Evolutionary conservation across 2,329 filamentous ascomycete species (phyloP).

Genomic region (Penicillium sp.): DNA sequence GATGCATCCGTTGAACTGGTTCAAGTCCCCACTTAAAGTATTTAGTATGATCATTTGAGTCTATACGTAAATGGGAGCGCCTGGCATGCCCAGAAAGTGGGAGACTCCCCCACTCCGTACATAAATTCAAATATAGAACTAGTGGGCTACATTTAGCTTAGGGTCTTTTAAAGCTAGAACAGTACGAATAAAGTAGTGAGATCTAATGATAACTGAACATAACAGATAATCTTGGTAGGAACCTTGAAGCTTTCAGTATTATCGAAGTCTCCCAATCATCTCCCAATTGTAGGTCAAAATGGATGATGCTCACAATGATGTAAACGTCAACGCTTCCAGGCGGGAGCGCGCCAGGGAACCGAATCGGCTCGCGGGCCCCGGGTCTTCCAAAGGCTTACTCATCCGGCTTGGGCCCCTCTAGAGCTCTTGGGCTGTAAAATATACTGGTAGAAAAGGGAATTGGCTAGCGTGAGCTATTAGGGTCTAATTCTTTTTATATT

Average conservation of each 20-base stretch:
- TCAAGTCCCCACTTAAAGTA: not conserved
- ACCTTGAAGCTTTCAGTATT: too few relatives aligned
- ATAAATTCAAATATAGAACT: not conserved
- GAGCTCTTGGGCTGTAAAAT: not conserved
- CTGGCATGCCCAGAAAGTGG: not conserved
- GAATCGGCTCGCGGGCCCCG: constrained; percentile 6
- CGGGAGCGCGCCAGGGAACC: constrained; percentile 19
- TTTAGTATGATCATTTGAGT: not conserved
- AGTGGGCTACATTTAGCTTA: not conserved
- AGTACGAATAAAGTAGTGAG: not conserved
- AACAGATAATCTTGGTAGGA: not conserved
- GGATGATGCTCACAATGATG: constrained; percentile 30
- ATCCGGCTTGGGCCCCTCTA: not conserved
- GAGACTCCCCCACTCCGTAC: not conserved
- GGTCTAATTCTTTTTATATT: too few relatives aligned
- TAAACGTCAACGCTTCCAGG: constrained; percentile 14
- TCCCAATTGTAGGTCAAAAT: constrained; percentile 6
- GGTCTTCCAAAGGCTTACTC: constrained; percentile 17
- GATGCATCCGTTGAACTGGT: constrained; percentile 9
- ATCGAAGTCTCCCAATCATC: not conserved
- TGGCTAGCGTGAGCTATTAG: too few relatives aligned
- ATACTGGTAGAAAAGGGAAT: not conserved
- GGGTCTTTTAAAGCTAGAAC: not conserved
- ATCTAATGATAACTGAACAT: not conserved
- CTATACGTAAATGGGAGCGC: not conserved